phyloP scores from a whole-genome alignment of 2,329 filamentous ascomycete genomes.

The Boeremia lycopersici region DNA sequence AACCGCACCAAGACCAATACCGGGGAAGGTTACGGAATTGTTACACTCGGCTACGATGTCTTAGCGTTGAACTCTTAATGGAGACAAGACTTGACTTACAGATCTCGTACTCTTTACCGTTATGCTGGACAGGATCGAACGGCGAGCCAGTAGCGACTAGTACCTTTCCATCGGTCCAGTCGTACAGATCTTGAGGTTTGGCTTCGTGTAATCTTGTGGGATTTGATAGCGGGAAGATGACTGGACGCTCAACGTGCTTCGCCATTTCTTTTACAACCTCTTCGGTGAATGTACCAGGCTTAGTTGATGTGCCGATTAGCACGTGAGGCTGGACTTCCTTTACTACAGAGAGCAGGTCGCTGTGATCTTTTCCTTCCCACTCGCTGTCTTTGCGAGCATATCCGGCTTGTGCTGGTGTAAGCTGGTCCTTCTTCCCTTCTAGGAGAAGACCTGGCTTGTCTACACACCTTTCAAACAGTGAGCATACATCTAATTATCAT shows the following conservation, averaged over 20 bases:
- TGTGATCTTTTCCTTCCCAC: slow-evolving; percentile 64
- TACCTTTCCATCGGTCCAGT: slow-evolving; percentile 79
- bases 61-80: slow-evolving; percentile 5
- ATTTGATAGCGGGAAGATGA: slow-evolving; percentile 86
- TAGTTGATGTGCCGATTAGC: slow-evolving; percentile 82
- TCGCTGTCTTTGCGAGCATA: slow-evolving; percentile 70
- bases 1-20: slow-evolving; percentile 80
- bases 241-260: slow-evolving; percentile 73
- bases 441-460: slow-evolving; percentile 82
- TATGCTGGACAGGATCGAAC: slow-evolving; percentile 72
- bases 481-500: background rate
- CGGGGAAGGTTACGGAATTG: slow-evolving; percentile 84
- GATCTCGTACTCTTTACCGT: slow-evolving; percentile 61
- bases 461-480: slow-evolving; percentile 58
- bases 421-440: slow-evolving; percentile 62
- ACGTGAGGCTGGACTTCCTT: slow-evolving; percentile 77
- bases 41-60: slow-evolving; percentile 76
- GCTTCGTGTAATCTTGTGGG: slow-evolving; percentile 86
- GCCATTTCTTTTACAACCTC: slow-evolving; percentile 78
- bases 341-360: slow-evolving; percentile 69
- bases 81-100: slow-evolving; percentile 50
- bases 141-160: slow-evolving; percentile 85
- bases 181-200: slow-evolving; percentile 73
- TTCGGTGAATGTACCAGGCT: slow-evolving; percentile 76
- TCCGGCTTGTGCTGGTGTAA: slow-evolving; percentile 69